These are phyloP conservation scores for Sugiyamaella qingdaonensis DNA, from an alignment of 805 yeast genomes.

Conservation along the genomic window DNA sequence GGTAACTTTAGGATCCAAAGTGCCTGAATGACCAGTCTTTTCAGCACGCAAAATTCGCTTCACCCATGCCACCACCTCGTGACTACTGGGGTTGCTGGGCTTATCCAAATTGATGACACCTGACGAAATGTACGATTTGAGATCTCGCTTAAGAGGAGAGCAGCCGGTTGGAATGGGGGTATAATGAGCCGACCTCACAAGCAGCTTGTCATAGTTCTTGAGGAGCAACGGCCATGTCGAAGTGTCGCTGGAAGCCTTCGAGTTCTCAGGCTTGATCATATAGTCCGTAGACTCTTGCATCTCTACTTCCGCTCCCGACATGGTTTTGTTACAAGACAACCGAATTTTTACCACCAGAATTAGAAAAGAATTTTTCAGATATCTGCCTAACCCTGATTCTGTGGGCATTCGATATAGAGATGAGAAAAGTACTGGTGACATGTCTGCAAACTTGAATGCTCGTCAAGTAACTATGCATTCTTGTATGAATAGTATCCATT, in stretches of 20 bases:
- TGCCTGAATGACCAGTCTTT: constrained; percentile 99
- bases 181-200: constrained; percentile 95
- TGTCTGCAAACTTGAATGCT: too few relatives aligned
- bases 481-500: too few relatives aligned
- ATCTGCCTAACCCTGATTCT: too few relatives aligned
- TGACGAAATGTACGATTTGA: constrained; percentile 81
- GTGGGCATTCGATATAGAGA: too few relatives aligned
- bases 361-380: too few relatives aligned
- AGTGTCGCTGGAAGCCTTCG: constrained; percentile 72
- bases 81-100: constrained; percentile 97
- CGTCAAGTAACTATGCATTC: too few relatives aligned
- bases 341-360: not conserved
- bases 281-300: constrained; percentile 43
- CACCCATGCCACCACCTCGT: constrained; percentile 99
- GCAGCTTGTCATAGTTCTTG: constrained; percentile 88
- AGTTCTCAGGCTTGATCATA: constrained; percentile 83
- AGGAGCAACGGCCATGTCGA: constrained; percentile 93
- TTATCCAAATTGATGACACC: constrained; percentile 98
- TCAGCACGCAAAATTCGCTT: constrained; percentile 92
- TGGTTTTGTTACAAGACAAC: constrained; percentile 22
- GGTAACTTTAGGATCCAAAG: constrained; percentile 97
- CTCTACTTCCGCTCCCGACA: constrained; percentile 43
- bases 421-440: too few relatives aligned
- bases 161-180: constrained; percentile 96
- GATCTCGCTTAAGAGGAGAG: constrained; percentile 90